Percentiles rank a stretch among this genome's conserved stretches.
Conservation (phyloP, 2,329 filamentous ascomycete genomes). For the Saccharata proteae region DNA sequence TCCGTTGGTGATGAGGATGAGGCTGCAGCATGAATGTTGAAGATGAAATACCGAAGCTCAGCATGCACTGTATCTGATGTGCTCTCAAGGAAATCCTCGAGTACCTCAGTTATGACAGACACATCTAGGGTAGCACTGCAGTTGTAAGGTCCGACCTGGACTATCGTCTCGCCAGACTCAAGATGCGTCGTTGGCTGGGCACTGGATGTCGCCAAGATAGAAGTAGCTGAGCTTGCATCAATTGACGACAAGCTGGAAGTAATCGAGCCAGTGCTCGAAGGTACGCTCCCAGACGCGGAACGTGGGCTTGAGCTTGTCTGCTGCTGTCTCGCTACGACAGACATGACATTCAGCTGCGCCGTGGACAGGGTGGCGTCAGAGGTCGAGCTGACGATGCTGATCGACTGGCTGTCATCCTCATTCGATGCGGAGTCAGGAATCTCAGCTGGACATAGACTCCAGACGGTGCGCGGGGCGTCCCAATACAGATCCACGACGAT, state of each 20-base stretch:
- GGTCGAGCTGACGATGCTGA: slow-evolving; percentile 11
- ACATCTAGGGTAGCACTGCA: slow-evolving; percentile 44
- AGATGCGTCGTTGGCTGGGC: background rate
- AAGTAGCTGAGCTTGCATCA: background rate
- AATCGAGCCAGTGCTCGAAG: background rate
- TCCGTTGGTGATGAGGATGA: slow-evolving; percentile 23
- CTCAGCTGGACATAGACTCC: slow-evolving; percentile 50
- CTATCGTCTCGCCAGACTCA: slow-evolving; percentile 20
- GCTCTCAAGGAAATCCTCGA: slow-evolving; percentile 40
- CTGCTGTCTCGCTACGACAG: slow-evolving; percentile 2
- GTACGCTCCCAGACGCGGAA: background rate
- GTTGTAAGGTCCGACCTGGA: slow-evolving; percentile 38
- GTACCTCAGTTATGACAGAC: slow-evolving; percentile 34
- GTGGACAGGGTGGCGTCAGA: slow-evolving; percentile 3
- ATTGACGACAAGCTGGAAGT: background rate
- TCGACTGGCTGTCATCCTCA: slow-evolving; percentile 10
- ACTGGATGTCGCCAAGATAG: background rate
- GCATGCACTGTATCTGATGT: slow-evolving; percentile 46
- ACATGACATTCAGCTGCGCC: slow-evolving; percentile 1
- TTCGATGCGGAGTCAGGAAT: slow-evolving; percentile 26
- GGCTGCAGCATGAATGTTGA: slow-evolving; percentile 49
- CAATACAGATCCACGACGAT: slow-evolving; percentile 52
- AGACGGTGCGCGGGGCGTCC: slow-evolving; percentile 41
- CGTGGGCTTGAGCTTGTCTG: background rate
- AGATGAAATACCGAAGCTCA: slow-evolving; percentile 38